Conservation (phyloP, 179 eudicot genomes). For the Vitellaria paradoxa region DNA sequence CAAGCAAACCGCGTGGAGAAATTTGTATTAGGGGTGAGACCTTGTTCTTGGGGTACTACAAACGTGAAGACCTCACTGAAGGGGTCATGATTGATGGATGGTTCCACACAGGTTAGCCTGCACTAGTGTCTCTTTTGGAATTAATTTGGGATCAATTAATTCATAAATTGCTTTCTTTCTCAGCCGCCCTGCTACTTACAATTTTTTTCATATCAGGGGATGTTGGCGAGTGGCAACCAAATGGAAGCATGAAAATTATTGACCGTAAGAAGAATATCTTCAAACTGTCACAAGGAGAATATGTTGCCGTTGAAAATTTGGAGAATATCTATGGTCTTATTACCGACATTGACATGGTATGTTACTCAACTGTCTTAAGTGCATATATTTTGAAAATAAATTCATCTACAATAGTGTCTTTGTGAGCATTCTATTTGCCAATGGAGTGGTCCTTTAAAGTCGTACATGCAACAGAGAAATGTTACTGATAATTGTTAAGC, state of each 20-base stretch:
- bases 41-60: conserved; percentile 74
- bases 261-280: conserved; percentile 91
- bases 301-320: conserved; percentile 86
- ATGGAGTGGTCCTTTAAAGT: not conserved
- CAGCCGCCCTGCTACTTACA: not conserved
- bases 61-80: conserved; percentile 80
- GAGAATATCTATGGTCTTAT: conserved; percentile 69
- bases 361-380: conserved; percentile 9
- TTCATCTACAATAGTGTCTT: not conserved
- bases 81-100: conserved; percentile 79
- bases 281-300: conserved; percentile 91
- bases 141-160: not conserved
- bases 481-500: not conserved
- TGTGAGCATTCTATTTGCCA: not conserved
- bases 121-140: not conserved
- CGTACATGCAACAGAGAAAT: not conserved
- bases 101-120: conserved; percentile 83
- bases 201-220: conserved; percentile 48
- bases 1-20: conserved; percentile 69
- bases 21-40: conserved; percentile 72
- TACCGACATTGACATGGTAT: conserved; percentile 65
- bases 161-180: not conserved
- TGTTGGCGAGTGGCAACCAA: conserved; percentile 90
- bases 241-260: conserved; percentile 80
- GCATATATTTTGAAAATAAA: not conserved